Evolutionary conservation across 75 land plant species (phyloP).

Genomic region (Chamaecyparis obtusa): DNA sequence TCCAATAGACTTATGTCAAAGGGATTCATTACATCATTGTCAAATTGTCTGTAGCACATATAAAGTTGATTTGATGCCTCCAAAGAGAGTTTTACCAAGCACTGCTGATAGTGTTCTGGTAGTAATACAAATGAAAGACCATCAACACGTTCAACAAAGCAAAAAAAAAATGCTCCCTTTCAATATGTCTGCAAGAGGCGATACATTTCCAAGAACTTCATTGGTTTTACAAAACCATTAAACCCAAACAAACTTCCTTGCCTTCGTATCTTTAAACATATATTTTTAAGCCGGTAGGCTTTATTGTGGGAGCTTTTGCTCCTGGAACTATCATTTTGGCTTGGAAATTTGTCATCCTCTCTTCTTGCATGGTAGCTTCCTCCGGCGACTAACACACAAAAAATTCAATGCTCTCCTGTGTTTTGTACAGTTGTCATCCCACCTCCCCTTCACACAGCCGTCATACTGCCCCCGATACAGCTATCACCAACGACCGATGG

Average conservation of each 20-base stretch:
- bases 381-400: too few species aligned
- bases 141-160: slow-evolving; percentile 91
- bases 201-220: slow-evolving; percentile 74
- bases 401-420: too few species aligned
- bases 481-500: too few species aligned
- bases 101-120: slow-evolving; percentile 64
- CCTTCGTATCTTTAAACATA: slow-evolving; percentile 79
- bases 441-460: too few species aligned
- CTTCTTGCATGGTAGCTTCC: too few species aligned
- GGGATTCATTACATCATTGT: slow-evolving; percentile 67
- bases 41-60: slow-evolving; percentile 68
- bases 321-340: too few species aligned
- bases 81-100: slow-evolving; percentile 16
- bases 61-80: slow-evolving; percentile 36
- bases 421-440: too few species aligned
- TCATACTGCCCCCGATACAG: too few species aligned
- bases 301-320: too few species aligned
- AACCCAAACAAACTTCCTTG: slow-evolving; percentile 75
- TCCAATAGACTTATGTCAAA: slow-evolving; percentile 67
- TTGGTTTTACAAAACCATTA: slow-evolving; percentile 94
- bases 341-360: too few species aligned
- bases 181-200: slow-evolving; percentile 52
- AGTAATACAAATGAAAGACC: slow-evolving; percentile 78
- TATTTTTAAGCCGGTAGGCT: too few species aligned
- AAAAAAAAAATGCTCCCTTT: slow-evolving; percentile 86